These are phyloP conservation scores for Vicia faba DNA, from an alignment of 306 rosid genomes.

Conservation along the genomic window DNA sequence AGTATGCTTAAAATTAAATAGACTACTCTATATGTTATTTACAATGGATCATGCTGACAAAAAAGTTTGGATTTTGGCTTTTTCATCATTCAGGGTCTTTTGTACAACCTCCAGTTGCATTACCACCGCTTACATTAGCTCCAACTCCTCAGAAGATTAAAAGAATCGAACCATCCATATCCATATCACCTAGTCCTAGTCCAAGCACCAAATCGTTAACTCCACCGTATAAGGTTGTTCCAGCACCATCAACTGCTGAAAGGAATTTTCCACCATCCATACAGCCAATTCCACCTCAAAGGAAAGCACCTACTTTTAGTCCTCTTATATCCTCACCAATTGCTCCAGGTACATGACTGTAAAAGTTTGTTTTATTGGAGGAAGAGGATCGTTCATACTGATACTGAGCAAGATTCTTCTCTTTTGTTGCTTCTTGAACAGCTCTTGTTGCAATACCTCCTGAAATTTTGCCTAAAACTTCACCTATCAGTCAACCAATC, in stretches of 20 bases:
- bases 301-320: conserved; percentile 32
- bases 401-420: conserved; percentile 21
- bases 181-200: conserved; percentile 49
- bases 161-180: conserved; percentile 48
- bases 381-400: conserved; percentile 28
- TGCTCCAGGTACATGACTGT: conserved; percentile 64
- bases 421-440: conserved; percentile 35
- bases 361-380: neutral
- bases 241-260: conserved; percentile 48
- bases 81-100: conserved; percentile 54
- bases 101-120: conserved; percentile 47
- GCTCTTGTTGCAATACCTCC: conserved; percentile 53
- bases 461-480: conserved; percentile 44
- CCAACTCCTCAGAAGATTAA: conserved; percentile 44
- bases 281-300: conserved; percentile 44
- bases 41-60: conserved; percentile 22
- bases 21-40: neutral
- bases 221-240: conserved; percentile 44
- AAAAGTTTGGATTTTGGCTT: conserved; percentile 38
- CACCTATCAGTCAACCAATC: conserved; percentile 56
- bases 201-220: conserved; percentile 43
- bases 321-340: conserved; percentile 45
- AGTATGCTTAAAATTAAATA: neutral
- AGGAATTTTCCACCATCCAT: conserved; percentile 36
- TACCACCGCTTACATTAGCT: conserved; percentile 47